Evolutionary conservation across 345 rosid genomes (phyloP), one percentile per base, ranked within the genome.

Genomic region (Kandelia obovata): DNA sequence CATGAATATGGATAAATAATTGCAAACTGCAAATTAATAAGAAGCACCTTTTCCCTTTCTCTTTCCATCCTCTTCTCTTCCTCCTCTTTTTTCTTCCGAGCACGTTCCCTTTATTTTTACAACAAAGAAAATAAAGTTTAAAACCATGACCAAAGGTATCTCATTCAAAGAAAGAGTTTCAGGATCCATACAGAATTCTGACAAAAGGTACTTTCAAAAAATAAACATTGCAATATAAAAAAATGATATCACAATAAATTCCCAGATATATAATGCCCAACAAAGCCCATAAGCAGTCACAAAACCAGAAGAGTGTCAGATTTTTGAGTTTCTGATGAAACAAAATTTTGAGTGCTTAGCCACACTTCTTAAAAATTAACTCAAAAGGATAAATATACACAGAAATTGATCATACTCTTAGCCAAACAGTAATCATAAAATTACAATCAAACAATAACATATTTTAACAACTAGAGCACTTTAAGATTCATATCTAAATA

Each of bases 1-100:
- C 43, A 8, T 0, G 11, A 37, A 37, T 37, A 37, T 43, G 19
- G 31, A 55, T 1, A 5, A n/a, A 27, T 4, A 52, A 52, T 17
- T 46, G 26, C 25, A 62, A 19, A 55, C 32, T 27, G 47, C 55
- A 78, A 58, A 60, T 39, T 26, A 39, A 75, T 21, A 64, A 69
- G 49, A 55, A 60, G 53, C 37, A 92, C 99, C 98, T 90, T 95
- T 81, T 95, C 99, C 74, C 75, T 85, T 73, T 92, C 98, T 80
- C 89, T 88, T 83, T 95, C 99, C 85, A 71, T 86, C 73, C 78
- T 86, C 82, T 76, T 95, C 74, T 95, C 99, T 77, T 90, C 98
- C 83, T 92, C 97, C 78, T 90, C 98, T 77, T 95, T 95, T 92
- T 95, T 95, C 82, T 90, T 88, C 71, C 97, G 96, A 20, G 98